phyloP scores from a whole-genome alignment of 129 eudicot genomes.

The Centaurea solstitialis region DNA sequence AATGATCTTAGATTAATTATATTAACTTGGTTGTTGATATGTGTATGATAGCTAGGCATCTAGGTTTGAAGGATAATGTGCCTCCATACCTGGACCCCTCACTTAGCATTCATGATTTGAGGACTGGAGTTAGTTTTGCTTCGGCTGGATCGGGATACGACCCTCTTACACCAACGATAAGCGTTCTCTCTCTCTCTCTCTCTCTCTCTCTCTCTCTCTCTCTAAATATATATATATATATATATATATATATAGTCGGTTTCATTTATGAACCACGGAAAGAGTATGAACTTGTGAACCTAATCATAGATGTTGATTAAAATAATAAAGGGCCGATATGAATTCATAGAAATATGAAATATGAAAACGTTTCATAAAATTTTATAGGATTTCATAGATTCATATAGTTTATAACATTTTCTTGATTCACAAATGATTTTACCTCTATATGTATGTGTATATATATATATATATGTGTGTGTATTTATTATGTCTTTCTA shows the following conservation, averaged over 20 bases:
- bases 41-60: slow-evolving; percentile 46
- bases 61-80: slow-evolving; percentile 66
- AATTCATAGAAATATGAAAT: too few species aligned
- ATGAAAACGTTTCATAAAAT: too few species aligned
- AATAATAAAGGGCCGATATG: too few species aligned
- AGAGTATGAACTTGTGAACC: too few species aligned
- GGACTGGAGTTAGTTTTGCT: slow-evolving; percentile 85
- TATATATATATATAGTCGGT: background rate
- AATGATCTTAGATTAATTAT: background rate
- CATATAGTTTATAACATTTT: too few species aligned
- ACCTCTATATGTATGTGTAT: too few species aligned
- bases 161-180: slow-evolving; percentile 68
- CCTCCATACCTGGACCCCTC: slow-evolving; percentile 77
- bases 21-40: background rate
- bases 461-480: background rate
- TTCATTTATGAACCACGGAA: too few species aligned
- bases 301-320: too few species aligned
- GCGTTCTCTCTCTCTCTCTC: slow-evolving; percentile 50
- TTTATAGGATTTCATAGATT: too few species aligned
- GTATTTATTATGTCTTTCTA: background rate
- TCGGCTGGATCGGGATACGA: slow-evolving; percentile 84
- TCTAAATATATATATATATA: background rate
- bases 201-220: background rate
- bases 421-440: too few species aligned
- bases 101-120: slow-evolving; percentile 58